Base-by-base conservation (phyloP, 1,284 basidiomycete species). In the Porogramme epimiltina region DNA sequence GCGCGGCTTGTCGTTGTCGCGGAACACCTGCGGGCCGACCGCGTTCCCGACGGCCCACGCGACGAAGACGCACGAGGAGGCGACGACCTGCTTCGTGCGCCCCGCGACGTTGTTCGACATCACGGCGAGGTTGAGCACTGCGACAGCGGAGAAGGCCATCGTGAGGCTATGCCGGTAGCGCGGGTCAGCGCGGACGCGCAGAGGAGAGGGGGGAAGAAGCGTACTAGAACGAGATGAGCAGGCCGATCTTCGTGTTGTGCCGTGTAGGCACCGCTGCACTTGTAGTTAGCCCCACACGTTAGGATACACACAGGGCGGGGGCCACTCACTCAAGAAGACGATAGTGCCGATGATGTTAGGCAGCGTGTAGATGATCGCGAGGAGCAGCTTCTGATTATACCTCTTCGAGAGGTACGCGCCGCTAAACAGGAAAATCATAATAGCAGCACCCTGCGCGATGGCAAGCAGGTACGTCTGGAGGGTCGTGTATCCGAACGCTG, bases 31-130 rank as follows among this genome's bases (percentile, higher is more conserved):
- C 4, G 77, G 76, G 3, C 76, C 76, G 55, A 78, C 66, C 8
- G 77, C 76, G 61, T 79, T 80, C 26, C 77, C 78, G 18, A 75
- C 72, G 10, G 77, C 75, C 76, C 77, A 79, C 4, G 77, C 72
- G 45, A 73, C 69, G 59, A 78, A 79, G 31, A 75, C 73, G 22
- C 77, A 54, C 33, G 72, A 72, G 13, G 75, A 75, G 0, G 75
- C 72, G 16, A 79, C 64, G 10, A 75, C 75, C 59, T 79, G 77
- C 60, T 80, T 80, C 20, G 75, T 75, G 13, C 76, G 72, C 62
- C 73, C 76, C 11, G 66, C 74, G 18, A 80, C 64, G 60, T 81
- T 81, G 37, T 73, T 71, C 22, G 71, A 72, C 72, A 79, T 77
- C 22, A 76, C 66, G 2, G 77, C 71, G 28, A 79, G 62, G 58